Percentiles rank a stretch among this genome's conserved stretches.
Evolutionary conservation across 495 filamentous ascomycete species (phyloP).

Genomic region (Pyronema domesticum): DNA sequence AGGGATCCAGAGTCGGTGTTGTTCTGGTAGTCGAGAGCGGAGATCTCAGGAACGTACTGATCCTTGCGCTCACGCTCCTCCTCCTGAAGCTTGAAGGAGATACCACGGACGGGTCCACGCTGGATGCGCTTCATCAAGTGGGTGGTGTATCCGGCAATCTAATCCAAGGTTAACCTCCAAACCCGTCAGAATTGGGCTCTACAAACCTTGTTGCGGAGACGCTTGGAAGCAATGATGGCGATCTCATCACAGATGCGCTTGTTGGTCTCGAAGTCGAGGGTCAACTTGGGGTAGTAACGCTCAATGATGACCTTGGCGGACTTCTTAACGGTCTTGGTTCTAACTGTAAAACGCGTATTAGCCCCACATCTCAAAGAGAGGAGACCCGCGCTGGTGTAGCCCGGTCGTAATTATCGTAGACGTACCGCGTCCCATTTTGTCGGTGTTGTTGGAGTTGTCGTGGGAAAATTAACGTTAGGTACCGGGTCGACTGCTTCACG

Average conservation of each 20-base stretch:
- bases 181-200: constrained; percentile 1
- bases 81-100: constrained; percentile 99
- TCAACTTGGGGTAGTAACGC: constrained; percentile 95
- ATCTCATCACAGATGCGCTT: constrained; percentile 99
- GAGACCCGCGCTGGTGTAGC: constrained; percentile 21
- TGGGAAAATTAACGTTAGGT: background rate
- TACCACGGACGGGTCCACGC: constrained; percentile 95
- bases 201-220: constrained; percentile 88
- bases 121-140: constrained; percentile 98
- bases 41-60: constrained; percentile 98
- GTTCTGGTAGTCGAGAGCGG: constrained; percentile 91
- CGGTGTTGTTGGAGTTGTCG: constrained; percentile 6
- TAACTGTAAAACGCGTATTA: constrained; percentile 24
- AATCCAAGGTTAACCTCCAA: constrained; percentile 1
- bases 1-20: constrained; percentile 81
- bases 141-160: constrained; percentile 98
- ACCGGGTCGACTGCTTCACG: background rate
- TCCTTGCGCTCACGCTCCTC: constrained; percentile 99
- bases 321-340: constrained; percentile 82
- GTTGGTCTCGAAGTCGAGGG: constrained; percentile 99
- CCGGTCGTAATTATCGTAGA: background rate
- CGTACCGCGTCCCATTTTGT: constrained; percentile 23
- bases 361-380: constrained; percentile 23
- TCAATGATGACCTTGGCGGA: constrained; percentile 99
- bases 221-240: constrained; percentile 95